Conservation (phyloP, 2,329 filamentous ascomycete species). For the Calonectria naviculata region DNA sequence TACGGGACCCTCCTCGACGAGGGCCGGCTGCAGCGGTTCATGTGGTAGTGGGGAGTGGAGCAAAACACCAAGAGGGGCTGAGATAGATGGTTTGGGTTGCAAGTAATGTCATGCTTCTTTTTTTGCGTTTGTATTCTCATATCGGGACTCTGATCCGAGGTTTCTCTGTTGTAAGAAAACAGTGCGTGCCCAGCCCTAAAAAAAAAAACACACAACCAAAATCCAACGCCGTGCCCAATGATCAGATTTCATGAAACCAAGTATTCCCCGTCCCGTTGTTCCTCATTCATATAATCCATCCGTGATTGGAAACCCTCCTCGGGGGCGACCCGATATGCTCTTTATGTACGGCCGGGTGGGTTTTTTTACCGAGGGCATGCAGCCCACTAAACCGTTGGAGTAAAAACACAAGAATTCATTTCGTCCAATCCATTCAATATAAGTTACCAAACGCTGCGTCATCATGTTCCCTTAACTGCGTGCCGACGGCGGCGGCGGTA, state of each 20-base stretch:
- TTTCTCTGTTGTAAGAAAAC: conserved; percentile 3
- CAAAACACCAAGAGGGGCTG: not conserved
- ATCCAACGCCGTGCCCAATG: conserved; percentile 22
- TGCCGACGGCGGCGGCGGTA: not conserved
- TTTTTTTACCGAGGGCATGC: not conserved
- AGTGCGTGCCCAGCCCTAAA: not conserved
- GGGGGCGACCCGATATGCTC: conserved; percentile 15
- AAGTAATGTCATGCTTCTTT: conserved; percentile 20
- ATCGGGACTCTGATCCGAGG: conserved; percentile 21
- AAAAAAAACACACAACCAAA: not conserved
- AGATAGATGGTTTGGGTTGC: not conserved
- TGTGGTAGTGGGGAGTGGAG: conserved; percentile 68
- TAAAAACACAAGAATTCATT: not conserved
- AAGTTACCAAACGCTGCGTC: conserved; percentile 1
- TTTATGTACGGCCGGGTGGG: conserved; percentile 4
- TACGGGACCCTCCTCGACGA: conserved; percentile 64
- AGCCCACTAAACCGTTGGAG: not conserved
- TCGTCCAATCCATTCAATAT: not conserved
- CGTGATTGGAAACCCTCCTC: conserved; percentile 1
- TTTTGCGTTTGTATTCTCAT: conserved; percentile 16
- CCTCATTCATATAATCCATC: not conserved
- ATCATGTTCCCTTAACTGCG: not conserved
- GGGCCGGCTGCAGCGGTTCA: conserved; percentile 78
- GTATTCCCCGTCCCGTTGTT: conserved; percentile 4
- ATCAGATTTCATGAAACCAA: not conserved